Evolutionary conservation across 2,329 filamentous ascomycete species (phyloP), one percentile per base, ranked within the genome.

Genomic region (Colletotrichum higginsianum): DNA sequence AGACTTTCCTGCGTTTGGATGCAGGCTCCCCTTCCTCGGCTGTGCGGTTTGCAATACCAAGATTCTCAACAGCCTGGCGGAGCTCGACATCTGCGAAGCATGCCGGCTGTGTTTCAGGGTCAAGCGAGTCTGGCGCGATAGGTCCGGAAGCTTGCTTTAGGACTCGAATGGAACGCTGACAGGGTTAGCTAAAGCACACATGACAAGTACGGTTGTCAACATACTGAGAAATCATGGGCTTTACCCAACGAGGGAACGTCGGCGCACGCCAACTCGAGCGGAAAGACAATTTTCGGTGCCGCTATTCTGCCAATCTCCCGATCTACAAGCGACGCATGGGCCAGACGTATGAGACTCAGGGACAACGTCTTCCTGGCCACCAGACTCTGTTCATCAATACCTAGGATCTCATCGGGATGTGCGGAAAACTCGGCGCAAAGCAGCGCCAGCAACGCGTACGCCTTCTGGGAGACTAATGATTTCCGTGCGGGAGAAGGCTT

Each of bases 201-300:
- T 38, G 38, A 52, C 2, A 16, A 4, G 26, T 61, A 3, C 18
- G 21, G 26, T 16, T 15, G 21, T 47, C 12, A 52, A 75, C 81
- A 74, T 79, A 86, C 85, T 81, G 81, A 82, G 61, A 86, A 73
- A 73, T 87, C 85, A 5, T 80, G 82, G 35, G 78, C 78, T 46
- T 80, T 78, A 13, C 77, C 75, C 23, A 82, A 72, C 1, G 75
- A 72, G 0, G 79, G 76, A 63, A 79, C 77, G 9, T 81, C 80
- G 6, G 77, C 73, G 3, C 79, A 77, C 15, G 84, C 72, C 23
- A 83, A 77, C n/a, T 82, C 78, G 38, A 85, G 76, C 47, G 83
- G 80, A n/a, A 83, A 81, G 11, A 85, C 77, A 18, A 87, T 78
- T 57, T 85, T 85, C 5, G 84, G 84, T 2, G 80, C 77, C 16